Percentiles rank a stretch among this genome's conserved stretches.
Conservation (phyloP, 1,284 basidiomycete species). For the Clitocybe nebularis region DNA sequence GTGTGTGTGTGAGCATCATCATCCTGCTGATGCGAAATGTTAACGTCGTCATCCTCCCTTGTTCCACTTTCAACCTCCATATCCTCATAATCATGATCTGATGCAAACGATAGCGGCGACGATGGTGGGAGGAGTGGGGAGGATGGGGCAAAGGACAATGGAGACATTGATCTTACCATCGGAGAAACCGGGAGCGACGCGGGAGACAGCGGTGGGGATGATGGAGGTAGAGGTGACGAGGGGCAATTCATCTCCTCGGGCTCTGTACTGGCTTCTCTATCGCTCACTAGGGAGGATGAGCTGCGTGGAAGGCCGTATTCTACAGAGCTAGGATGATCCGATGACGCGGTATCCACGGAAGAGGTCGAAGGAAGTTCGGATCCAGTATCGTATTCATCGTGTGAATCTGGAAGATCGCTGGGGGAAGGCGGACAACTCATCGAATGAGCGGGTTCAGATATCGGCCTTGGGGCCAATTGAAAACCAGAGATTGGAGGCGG, state of each 20-base stretch:
- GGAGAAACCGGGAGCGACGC: conserved; percentile 26
- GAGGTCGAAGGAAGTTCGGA: conserved; percentile 11
- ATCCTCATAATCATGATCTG: conserved; percentile 6
- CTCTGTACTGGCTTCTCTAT: conserved; percentile 25
- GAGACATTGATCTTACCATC: conserved; percentile 29
- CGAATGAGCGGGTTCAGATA: conserved; percentile 32
- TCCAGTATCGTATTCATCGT: conserved; percentile 6
- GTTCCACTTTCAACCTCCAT: conserved; percentile 8
- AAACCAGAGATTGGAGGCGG: conserved; percentile 19
- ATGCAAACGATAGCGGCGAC: conserved; percentile 17
- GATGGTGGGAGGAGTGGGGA: conserved; percentile 24
- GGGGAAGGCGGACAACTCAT: conserved; percentile 6
- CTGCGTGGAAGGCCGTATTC: conserved; percentile 18
- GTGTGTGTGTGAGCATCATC: too few species aligned
- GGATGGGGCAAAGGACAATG: conserved; percentile 24
- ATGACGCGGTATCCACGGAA: conserved; percentile 1
- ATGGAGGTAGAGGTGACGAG: conserved; percentile 35
- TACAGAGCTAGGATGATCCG: conserved; percentile 9
- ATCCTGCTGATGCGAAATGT: too few species aligned
- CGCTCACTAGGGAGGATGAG: conserved; percentile 26
- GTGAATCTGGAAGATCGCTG: conserved; percentile 2
- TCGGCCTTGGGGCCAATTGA: conserved; percentile 20
- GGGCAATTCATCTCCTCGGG: conserved; percentile 20
- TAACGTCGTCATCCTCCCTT: too few species aligned
- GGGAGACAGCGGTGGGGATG: conserved; percentile 32